Conservation (phyloP, 2,329 filamentous ascomycete genomes). For the Stemphylium beticola region DNA sequence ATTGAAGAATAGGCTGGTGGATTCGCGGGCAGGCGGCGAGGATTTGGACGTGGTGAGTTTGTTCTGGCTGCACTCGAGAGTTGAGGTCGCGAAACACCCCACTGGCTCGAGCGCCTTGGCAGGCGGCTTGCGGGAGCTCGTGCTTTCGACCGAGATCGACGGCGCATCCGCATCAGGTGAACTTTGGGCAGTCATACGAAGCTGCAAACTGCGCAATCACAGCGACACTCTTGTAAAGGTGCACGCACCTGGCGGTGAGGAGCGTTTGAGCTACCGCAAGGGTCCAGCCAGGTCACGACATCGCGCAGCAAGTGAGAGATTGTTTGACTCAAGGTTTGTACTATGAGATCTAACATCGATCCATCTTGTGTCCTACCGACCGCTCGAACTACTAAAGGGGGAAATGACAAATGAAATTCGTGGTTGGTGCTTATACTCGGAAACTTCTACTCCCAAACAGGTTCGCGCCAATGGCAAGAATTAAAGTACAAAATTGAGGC, state of each 20-base stretch:
- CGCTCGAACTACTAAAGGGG: constrained; percentile 3
- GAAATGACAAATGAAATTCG: constrained; percentile 42
- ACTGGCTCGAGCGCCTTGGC: constrained; percentile 34
- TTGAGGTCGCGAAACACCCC: constrained; percentile 33
- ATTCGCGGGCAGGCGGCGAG: constrained; percentile 15
- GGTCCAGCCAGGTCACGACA: background rate
- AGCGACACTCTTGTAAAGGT: background rate
- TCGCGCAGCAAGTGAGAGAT: background rate
- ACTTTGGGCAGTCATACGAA: constrained; percentile 15
- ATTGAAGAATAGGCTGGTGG: constrained; percentile 17
- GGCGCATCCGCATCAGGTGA: constrained; percentile 21
- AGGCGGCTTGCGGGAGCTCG: constrained; percentile 28
- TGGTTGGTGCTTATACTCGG: constrained; percentile 18
- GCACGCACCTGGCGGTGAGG: background rate
- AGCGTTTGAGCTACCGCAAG: background rate
- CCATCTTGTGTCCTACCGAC: constrained; percentile 4
- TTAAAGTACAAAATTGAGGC: constrained; percentile 12
- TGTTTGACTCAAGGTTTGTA: background rate
- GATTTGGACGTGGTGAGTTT: constrained; percentile 23
- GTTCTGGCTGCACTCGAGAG: constrained; percentile 31
- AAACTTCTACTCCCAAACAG: constrained; percentile 10
- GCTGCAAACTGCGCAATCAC: background rate
- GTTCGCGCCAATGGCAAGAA: constrained; percentile 6
- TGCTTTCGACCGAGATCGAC: constrained; percentile 30
- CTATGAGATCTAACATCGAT: constrained; percentile 5